Base-by-base conservation (phyloP, 2,329 filamentous ascomycete genomes). In the Colletotrichum limetticola region DNA sequence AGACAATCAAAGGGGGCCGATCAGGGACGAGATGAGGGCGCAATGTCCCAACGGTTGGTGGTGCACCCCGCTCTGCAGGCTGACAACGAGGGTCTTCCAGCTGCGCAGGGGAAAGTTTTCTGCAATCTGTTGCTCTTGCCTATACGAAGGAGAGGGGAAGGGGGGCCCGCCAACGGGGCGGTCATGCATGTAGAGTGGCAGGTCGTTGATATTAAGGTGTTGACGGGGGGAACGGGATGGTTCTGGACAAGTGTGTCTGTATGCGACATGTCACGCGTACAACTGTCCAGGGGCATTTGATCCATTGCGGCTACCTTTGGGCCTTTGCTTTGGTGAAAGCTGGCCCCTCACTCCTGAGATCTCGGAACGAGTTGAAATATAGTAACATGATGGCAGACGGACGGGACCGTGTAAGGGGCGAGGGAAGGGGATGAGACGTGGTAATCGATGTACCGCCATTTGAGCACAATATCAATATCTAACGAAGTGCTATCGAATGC, bases 141-240 rank as follows among this genome's bases (percentile, higher is more conserved):
- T 49, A 49, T 49, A 49, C 42, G 42, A 49, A 32, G 55, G 53
- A 26, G n/a, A 35, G 12, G 14, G 24, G 60, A n/a, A 42, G 65
- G 42, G 64, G 62, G 63, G 57, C 32, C 37, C 37, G 14, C 14
- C 37, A 19, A 42, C 16, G 37, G 37, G 16, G 37, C 37, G 37
- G 37, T 8, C 14, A 42, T 42, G 37, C 37, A 19, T 42, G 37
- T 16, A 42, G 37, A 42, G 55, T 22, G 55, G 68, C 63, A 71
- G 68, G 65, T 64, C 49, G 69, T 72, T 69, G 30, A 72, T 46
- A 69, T 72, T 60, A 64, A 72, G 53, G 66, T 72, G 59, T 56
- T 60, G 57, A 63, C 22, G 64, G 52, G 30, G 53, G 55, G 24
- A 53, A 70, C 9, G 37, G 49, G 37, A 49, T n/a, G 42, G 42